Evolutionary conservation across 2,329 filamentous ascomycete species (phyloP).

Genomic region (Curvularia hawaiiensis): DNA sequence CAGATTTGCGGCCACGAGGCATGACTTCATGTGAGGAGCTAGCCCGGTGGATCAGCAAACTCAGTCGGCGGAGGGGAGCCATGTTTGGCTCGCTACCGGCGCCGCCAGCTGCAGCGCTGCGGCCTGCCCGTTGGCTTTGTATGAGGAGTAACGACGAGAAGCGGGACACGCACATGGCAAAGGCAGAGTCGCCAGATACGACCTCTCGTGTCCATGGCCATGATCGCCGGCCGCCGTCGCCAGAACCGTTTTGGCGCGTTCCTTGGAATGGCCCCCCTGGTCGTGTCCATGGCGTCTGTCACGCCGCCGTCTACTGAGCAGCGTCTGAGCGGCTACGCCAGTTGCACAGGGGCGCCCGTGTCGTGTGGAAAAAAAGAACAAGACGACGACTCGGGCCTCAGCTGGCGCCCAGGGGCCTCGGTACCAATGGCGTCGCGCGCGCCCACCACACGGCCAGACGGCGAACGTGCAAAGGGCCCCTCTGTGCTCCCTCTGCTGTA

Average conservation of each 20-base stretch:
- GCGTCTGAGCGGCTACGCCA: conserved; percentile 24
- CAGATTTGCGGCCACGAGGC: conserved; percentile 20
- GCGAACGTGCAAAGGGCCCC: conserved; percentile 15
- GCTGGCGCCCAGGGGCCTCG: conserved; percentile 18
- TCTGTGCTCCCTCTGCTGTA: background rate
- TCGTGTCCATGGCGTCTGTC: no score
- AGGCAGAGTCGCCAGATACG: no score
- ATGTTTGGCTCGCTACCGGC: conserved; percentile 36
- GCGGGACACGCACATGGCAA: no score
- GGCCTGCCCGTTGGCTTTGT: conserved; percentile 19
- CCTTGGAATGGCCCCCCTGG: background rate
- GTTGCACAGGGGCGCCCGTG: conserved; percentile 26
- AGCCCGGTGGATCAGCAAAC: conserved; percentile 31
- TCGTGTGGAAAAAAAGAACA: conserved; percentile 18
- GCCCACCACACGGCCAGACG: conserved; percentile 17
- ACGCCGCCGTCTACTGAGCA: background rate
- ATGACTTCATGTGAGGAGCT: conserved; percentile 29
- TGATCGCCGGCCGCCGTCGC: conserved; percentile 11
- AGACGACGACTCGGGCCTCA: conserved; percentile 18
- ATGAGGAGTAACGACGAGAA: no score
- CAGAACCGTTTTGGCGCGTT: background rate
- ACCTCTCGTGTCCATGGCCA: conserved; percentile 8
- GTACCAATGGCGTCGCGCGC: conserved; percentile 30
- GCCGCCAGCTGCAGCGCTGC: conserved; percentile 21
- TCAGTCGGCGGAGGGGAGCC: conserved; percentile 13